Conservation (phyloP, 306 rosid genomes). For the Dalbergia cultrata region DNA sequence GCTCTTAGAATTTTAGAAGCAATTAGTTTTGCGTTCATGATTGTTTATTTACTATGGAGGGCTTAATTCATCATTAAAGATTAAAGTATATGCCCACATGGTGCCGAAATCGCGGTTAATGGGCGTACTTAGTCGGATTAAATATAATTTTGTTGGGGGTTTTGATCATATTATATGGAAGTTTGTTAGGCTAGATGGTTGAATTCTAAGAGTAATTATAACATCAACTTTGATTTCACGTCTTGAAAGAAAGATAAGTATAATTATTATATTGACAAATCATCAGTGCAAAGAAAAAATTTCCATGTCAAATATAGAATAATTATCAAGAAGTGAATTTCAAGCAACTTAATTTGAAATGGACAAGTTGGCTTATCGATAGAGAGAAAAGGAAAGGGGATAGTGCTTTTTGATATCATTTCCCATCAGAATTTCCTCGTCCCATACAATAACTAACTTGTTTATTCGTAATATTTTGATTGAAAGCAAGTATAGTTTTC, state of each 20-base stretch:
- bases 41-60: conserved; percentile 27
- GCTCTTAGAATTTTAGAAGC: neutral
- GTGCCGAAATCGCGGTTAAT: conserved; percentile 14
- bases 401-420: conserved; percentile 55
- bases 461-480: conserved; percentile 19
- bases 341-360: conserved; percentile 59
- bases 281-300: conserved; percentile 45
- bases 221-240: conserved; percentile 43
- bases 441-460: conserved; percentile 42
- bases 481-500: neutral
- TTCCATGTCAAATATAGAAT: conserved; percentile 9
- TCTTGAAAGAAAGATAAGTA: conserved; percentile 32
- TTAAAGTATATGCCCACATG: neutral
- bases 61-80: conserved; percentile 32
- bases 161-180: conserved; percentile 41
- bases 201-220: conserved; percentile 52
- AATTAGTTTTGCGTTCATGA: conserved; percentile 28
- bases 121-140: conserved; percentile 33
- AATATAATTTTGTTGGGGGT: conserved; percentile 40
- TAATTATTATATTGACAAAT: conserved; percentile 49
- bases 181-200: conserved; percentile 57
- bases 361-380: conserved; percentile 43
- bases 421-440: conserved; percentile 40
- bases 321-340: conserved; percentile 53
- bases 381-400: conserved; percentile 30